Conservation (phyloP, 2,329 filamentous ascomycete species). For the Madurella mycetomatis region DNA sequence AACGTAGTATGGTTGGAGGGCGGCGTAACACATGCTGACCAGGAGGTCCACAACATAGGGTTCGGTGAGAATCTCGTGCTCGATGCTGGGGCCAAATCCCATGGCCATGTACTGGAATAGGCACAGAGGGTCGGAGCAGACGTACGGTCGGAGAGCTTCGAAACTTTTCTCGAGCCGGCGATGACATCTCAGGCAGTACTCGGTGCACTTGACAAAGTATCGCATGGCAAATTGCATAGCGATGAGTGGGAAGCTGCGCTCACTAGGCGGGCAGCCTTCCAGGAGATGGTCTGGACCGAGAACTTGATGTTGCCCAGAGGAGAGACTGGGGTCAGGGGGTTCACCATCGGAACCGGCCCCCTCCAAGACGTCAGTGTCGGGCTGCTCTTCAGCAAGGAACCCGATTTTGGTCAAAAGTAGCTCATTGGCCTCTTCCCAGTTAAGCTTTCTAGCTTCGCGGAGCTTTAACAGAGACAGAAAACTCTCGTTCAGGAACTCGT, state of each 20-base stretch:
- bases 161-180: constrained; percentile 60
- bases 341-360: neutral
- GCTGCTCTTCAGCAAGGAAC: neutral
- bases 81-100: constrained; percentile 80
- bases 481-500: constrained; percentile 61
- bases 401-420: constrained; percentile 11
- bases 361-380: neutral
- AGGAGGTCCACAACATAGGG: constrained; percentile 82
- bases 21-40: constrained; percentile 72
- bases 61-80: constrained; percentile 75
- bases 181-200: constrained; percentile 86
- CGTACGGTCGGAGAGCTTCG: constrained; percentile 69
- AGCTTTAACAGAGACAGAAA: constrained; percentile 61
- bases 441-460: constrained; percentile 46
- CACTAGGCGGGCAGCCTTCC: constrained; percentile 22
- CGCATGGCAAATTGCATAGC: constrained; percentile 73
- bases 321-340: constrained; percentile 5
- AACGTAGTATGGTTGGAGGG: constrained; percentile 29
- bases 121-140: constrained; percentile 72
- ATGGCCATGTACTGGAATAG: constrained; percentile 83
- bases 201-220: constrained; percentile 73
- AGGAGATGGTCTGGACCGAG: constrained; percentile 29
- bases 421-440: constrained; percentile 65
- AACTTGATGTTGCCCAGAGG: constrained; percentile 23
- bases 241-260: constrained; percentile 49